A percentile compares a stretch with the other conserved stretches of the same genome.
Conservation (phyloP, 352 stramenopile species). For the Phytophthora pseudosyringae region DNA sequence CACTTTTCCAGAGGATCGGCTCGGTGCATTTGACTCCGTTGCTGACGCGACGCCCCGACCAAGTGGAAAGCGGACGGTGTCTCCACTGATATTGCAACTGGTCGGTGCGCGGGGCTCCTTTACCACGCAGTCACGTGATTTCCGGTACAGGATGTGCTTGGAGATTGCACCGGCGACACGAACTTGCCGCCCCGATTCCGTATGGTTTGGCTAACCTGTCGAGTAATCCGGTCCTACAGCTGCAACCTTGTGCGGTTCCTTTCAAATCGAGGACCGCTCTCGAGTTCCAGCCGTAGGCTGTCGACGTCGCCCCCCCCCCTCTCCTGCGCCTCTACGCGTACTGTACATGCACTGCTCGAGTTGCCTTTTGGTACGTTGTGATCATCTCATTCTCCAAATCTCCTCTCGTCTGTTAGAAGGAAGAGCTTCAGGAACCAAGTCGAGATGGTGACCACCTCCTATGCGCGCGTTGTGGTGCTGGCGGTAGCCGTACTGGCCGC, state of each 20-base stretch:
- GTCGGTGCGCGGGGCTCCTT: not conserved
- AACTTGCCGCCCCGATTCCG: slow-evolving; percentile 15
- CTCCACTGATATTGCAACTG: slow-evolving; percentile 11
- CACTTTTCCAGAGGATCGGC: slow-evolving; percentile 2
- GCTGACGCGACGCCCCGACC: not conserved
- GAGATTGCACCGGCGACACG: slow-evolving; percentile 8
- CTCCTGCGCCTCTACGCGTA: slow-evolving; percentile 25
- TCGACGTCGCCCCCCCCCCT: not conserved
- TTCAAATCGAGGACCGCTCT: slow-evolving; percentile 27
- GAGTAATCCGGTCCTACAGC: not conserved
- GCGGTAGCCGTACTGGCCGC: slow-evolving; percentile 20
- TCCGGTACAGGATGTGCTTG: slow-evolving; percentile 9
- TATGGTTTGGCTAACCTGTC: slow-evolving; percentile 25
- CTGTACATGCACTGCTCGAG: too few relatives aligned
- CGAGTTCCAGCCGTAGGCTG: slow-evolving; percentile 15
- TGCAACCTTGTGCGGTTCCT: not conserved
- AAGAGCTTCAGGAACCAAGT: slow-evolving; percentile 7
- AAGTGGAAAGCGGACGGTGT: slow-evolving; percentile 6
- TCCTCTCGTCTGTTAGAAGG: slow-evolving; percentile 9
- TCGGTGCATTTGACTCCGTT: slow-evolving; percentile 10
- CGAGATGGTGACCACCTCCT: slow-evolving; percentile 18
- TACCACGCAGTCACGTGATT: slow-evolving; percentile 25
- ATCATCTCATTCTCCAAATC: slow-evolving; percentile 29
- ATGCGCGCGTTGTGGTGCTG: slow-evolving; percentile 5
- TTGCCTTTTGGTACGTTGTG: not conserved